phyloP scores from a whole-genome alignment of 441 rosid genomes.

The Metrosideros polymorpha region DNA sequence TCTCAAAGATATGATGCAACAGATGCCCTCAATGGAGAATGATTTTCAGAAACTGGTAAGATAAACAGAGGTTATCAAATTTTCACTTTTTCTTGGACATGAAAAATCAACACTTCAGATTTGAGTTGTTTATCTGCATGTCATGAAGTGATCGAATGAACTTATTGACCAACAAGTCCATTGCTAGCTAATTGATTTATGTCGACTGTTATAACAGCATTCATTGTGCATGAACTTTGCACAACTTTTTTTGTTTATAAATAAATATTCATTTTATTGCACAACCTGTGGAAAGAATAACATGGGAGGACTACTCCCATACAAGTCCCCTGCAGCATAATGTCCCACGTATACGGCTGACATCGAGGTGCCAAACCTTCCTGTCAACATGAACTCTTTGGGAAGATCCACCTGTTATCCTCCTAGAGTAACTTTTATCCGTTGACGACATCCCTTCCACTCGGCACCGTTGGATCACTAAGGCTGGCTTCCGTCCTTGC shows the following conservation, averaged over 20 bases:
- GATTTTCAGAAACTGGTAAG: background rate
- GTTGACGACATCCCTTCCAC: background rate
- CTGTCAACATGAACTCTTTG: background rate
- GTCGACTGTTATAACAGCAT: background rate
- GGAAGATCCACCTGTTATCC: background rate
- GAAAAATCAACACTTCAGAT: background rate
- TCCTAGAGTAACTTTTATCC: background rate
- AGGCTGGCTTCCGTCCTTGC: background rate
- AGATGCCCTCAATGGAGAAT: background rate
- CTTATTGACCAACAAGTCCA: background rate
- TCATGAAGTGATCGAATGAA: background rate
- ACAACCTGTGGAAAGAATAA: background rate
- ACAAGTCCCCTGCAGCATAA: background rate
- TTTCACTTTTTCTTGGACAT: background rate
- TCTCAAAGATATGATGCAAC: rapidly evolving
- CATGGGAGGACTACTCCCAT: background rate
- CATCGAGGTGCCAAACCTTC: background rate
- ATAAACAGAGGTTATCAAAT: background rate
- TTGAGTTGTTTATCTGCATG: background rate
- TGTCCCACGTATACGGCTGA: background rate
- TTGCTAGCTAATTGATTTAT: background rate
- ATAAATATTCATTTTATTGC: background rate
- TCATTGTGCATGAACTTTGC: background rate
- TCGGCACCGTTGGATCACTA: background rate
- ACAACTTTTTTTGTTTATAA: background rate